Evolutionary conservation across 75 land plant species (phyloP), one percentile per base, ranked within the genome.

Genomic region (Isoetes taiwanensis): DNA sequence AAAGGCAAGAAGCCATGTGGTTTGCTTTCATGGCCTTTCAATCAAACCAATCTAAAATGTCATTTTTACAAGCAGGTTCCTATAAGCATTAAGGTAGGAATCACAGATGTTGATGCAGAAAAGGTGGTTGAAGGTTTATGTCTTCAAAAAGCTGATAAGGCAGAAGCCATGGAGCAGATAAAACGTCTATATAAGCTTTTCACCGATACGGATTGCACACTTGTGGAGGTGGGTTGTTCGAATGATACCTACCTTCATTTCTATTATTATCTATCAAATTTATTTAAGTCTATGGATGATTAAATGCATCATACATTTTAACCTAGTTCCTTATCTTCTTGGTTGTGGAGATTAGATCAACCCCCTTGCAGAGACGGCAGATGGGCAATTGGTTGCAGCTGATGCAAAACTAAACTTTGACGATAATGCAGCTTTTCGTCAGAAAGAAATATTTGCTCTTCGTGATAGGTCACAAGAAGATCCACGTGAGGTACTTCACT

Each of bases 351-450:
- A n/a, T n/a, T 56, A 91, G 95, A 79, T 91, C 19, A 87, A 91
- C 75, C 95, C 95, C 5, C 72, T 91, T 41, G 96, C 95, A 14
- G 96, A 87, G 83, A 91, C 97, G 57, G 56, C 83, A 21, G 80
- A 80, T 46, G 80, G 78, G 21, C 63, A 70, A 64, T 58, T 91
- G 53, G 82, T 90, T 16, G 94, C 97, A 26, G 95, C 95, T 56
- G 97, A 90, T 77, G 97, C 97, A 23, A 86, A 91, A 54, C 62
- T 91, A 56, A 91, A 91, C 68, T 91, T 91, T 72, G 97, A 91
- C 69, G 95, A 87, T 63, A 91, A 91, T 81, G 97, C 97, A 52
- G 81, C 85, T 26, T 91, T 76, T 52, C 81, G 97, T 32, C 97
- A 87, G 43, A 80, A 83, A 57, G 85, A 81, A 27, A 88, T 91